phyloP scores from a whole-genome alignment of 2,329 filamentous ascomycete species.

The Dryadomyces quercivorus region DNA sequence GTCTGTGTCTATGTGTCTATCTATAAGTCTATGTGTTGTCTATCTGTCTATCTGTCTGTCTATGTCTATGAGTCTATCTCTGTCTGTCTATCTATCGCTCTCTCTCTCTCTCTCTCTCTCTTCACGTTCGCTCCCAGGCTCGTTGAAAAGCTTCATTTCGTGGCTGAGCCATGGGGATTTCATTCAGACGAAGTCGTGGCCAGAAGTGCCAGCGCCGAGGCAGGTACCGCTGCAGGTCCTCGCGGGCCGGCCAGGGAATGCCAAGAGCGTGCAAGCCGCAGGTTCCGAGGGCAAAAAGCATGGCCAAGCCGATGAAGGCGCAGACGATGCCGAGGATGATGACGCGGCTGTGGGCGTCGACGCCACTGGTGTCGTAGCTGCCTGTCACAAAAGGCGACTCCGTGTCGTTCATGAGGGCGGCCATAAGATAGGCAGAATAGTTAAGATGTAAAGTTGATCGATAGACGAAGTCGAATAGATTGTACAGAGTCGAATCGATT shows the following conservation, averaged over 20 bases:
- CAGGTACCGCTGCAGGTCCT: background rate
- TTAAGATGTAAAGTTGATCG: no score
- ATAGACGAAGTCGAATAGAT: no score
- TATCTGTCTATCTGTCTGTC: background rate
- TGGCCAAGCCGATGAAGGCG: background rate
- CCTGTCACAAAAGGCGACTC: background rate
- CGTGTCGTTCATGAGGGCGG: background rate
- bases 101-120: background rate
- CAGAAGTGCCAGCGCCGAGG: background rate
- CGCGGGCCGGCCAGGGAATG: background rate
- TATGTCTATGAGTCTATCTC: background rate
- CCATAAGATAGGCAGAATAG: no score
- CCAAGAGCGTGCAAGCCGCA: background rate
- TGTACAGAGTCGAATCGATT: no score
- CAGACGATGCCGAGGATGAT: background rate
- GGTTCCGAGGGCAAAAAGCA: background rate
- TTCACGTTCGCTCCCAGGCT: background rate
- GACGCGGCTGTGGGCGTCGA: background rate
- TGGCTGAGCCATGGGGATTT: background rate
- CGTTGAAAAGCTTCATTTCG: background rate
- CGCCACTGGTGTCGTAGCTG: background rate
- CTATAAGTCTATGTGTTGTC: background rate
- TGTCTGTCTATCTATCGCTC: background rate
- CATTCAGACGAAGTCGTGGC: background rate
- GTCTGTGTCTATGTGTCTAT: no score